Evolutionary conservation across 2,329 filamentous ascomycete species (phyloP).

Genomic region (Hymenoscyphus occultus): DNA sequence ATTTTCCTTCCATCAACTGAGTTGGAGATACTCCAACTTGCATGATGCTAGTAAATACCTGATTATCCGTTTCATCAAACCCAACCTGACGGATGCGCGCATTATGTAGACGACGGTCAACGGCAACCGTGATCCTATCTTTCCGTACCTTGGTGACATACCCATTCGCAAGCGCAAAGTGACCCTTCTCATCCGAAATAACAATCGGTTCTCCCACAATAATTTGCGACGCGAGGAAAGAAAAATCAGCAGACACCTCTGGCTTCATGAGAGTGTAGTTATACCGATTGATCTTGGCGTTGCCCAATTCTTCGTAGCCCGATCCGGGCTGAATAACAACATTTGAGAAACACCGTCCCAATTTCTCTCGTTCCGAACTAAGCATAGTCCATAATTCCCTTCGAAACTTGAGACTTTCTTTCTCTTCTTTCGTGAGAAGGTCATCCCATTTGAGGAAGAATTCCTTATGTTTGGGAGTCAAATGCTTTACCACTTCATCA

Average conservation of each 20-base stretch:
- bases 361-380: conserved; percentile 80
- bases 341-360: conserved; percentile 86
- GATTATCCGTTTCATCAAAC: conserved; percentile 75
- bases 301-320: conserved; percentile 63
- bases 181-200: conserved; percentile 91
- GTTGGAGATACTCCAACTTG: conserved; percentile 63
- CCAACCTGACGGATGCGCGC: conserved; percentile 70
- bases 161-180: conserved; percentile 91
- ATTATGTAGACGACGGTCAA: conserved; percentile 87
- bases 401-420: conserved; percentile 79
- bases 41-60: conserved; percentile 90
- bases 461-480: conserved; percentile 69
- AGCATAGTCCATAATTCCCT: conserved; percentile 96
- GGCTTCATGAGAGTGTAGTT: conserved; percentile 81
- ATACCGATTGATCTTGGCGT: conserved; percentile 85
- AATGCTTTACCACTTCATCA: conserved; percentile 72
- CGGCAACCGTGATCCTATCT: conserved; percentile 77
- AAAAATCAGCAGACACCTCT: conserved; percentile 59
- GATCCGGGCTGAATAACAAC: conserved; percentile 80
- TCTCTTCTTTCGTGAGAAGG: conserved; percentile 90
- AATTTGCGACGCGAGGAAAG: conserved; percentile 89
- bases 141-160: conserved; percentile 78
- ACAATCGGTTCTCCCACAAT: conserved; percentile 86
- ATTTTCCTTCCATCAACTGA: conserved; percentile 46
- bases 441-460: conserved; percentile 97